Percentiles rank a stretch among this genome's conserved stretches.
These are phyloP conservation scores for Fraxinus cuspidata DNA, from an alignment of 257 asterid species.

Conservation along the genomic window DNA sequence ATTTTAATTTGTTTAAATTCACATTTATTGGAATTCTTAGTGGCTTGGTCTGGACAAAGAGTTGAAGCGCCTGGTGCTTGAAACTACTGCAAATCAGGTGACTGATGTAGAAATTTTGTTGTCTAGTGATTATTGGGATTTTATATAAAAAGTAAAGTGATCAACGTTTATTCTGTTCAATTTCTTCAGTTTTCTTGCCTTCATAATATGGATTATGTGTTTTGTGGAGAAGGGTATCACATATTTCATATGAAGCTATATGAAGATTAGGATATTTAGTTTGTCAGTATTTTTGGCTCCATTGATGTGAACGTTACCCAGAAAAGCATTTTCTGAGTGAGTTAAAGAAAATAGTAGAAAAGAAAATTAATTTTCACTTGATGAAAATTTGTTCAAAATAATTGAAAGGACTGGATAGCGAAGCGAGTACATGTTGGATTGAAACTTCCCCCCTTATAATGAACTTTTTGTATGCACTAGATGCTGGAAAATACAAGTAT, in stretches of 20 bases:
- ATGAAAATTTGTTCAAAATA: no score
- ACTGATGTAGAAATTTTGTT: background rate
- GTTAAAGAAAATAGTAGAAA: background rate
- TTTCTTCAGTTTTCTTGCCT: background rate
- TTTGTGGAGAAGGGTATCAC: background rate
- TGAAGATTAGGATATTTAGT: background rate
- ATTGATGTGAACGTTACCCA: background rate
- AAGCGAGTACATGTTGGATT: background rate
- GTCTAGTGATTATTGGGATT: background rate
- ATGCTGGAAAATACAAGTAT: no score
- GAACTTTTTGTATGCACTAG: no score
- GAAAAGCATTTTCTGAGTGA: no score
- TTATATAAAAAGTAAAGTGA: background rate
- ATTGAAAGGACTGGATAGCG: background rate
- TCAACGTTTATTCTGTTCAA: background rate
- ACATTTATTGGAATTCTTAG: conserved; percentile 30
- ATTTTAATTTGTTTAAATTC: background rate
- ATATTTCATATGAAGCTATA: background rate
- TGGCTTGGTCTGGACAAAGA: conserved; percentile 82
- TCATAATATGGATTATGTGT: background rate
- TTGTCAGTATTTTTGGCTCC: background rate
- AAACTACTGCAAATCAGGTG: conserved; percentile 83
- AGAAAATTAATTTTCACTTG: background rate
- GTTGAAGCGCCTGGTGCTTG: conserved; percentile 61
- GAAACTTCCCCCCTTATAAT: no score